Evolutionary conservation across 225 moss, liverwort and hornwort genomes (phyloP).

Genomic region (Pleurozium schreberi): DNA sequence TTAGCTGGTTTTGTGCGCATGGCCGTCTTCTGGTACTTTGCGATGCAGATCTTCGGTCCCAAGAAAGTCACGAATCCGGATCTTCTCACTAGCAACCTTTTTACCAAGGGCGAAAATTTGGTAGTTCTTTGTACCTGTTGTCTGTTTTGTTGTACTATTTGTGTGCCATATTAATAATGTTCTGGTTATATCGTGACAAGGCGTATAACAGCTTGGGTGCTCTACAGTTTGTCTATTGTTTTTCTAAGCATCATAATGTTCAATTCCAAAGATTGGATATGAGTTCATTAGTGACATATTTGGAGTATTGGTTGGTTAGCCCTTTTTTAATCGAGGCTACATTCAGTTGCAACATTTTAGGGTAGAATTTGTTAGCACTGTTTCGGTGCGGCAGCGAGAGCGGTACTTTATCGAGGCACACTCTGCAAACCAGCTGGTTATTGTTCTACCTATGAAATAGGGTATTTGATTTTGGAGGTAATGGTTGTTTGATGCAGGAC

Average conservation of each 20-base stretch:
- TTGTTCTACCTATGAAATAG: background rate
- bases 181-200: background rate
- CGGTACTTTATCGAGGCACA: background rate
- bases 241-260: background rate
- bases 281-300: background rate
- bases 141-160: background rate
- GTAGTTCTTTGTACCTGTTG: constrained; percentile 7
- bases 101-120: constrained; percentile 63
- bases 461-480: background rate
- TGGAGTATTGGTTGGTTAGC: background rate
- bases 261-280: background rate
- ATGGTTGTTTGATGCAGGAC: constrained; percentile 33
- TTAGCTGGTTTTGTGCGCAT: constrained; percentile 65
- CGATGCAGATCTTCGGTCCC: constrained; percentile 74
- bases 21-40: constrained; percentile 88
- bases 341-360: background rate
- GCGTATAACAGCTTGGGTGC: background rate
- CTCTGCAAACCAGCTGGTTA: background rate
- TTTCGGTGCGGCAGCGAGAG: background rate
- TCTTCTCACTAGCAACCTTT: constrained; percentile 57
- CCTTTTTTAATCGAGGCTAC: background rate
- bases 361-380: background rate
- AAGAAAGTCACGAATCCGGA: constrained; percentile 60
- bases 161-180: background rate
- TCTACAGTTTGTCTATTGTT: background rate